Base-by-base conservation (phyloP, 1,284 basidiomycete species). In the Pseudozyma flocculosa region DNA sequence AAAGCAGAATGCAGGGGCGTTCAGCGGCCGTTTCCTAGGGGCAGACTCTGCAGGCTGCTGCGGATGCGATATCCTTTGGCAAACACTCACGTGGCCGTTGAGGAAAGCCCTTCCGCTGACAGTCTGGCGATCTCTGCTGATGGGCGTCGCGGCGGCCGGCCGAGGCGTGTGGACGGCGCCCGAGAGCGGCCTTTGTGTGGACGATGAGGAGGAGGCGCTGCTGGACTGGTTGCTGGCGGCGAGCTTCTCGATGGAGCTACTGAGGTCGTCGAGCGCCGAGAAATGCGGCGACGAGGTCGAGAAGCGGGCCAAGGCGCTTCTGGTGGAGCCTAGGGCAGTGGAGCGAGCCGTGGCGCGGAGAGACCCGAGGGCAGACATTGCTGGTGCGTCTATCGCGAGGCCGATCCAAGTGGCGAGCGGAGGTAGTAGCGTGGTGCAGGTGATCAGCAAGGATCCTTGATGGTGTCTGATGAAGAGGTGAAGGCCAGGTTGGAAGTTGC, bases 41-140 rank as follows among this genome's bases (percentile, higher is more conserved):
- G n/a, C n/a, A 4, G 32, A 17, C 11, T 14, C 32, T 5, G 32
- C 32, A 34, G 15, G 14, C 26, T 34, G 32, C 4, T 8, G 15
- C 23, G 22, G 23, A 23, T 4, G 40, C 7, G 26, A 11, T 29
- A 29, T 29, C 7, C 7, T 29, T 8, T 30, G 21, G n/a, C n/a
- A n/a, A n/a, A n/a, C n/a, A 45, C 43, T 45, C 21, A 45, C 43
- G 29, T 45, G 62, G 18, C 62, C 62, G 51, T 65, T 61, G 51
- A 61, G 56, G 44, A 65, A 65, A 0, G 62, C 62, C 2, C 62
- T 45, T 0, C 62, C 62, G n/a, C 54, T 57, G 13, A 65, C 58
- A 29, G 62, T 61, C 37, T 65, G 62, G 11, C 57, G 57, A 9
- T 54, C 41, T 8, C 29, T 32, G 13, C 32, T 24, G 10, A 49